Percentiles rank a stretch among this genome's conserved stretches.
Evolutionary conservation across 345 rosid species (phyloP).

Genomic region (Citrus sp.): DNA sequence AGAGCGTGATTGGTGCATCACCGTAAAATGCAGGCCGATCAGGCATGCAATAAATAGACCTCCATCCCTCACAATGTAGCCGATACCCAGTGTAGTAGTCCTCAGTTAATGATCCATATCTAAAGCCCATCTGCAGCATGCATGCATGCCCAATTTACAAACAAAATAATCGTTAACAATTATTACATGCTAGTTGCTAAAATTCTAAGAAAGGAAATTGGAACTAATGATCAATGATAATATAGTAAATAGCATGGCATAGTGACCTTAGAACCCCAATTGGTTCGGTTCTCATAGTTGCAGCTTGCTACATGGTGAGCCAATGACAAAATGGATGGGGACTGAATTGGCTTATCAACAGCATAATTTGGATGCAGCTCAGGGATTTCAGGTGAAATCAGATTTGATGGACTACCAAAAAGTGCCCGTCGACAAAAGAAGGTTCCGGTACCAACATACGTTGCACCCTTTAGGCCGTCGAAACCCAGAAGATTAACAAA

Average conservation of each 20-base stretch:
- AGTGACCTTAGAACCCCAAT: constrained; percentile 66
- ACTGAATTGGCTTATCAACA: constrained; percentile 27
- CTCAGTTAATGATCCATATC: constrained; percentile 75
- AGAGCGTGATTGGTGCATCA: constrained; percentile 43
- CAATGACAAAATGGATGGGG: constrained; percentile 22
- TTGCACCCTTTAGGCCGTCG: constrained; percentile 49
- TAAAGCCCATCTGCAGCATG: constrained; percentile 58
- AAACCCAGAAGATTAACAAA: constrained; percentile 39
- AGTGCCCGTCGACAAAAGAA: constrained; percentile 57
- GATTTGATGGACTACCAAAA: constrained; percentile 42
- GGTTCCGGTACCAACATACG: constrained; percentile 57
- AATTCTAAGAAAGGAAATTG: no score
- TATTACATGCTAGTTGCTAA: no score
- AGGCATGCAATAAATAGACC: constrained; percentile 51
- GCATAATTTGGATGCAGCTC: constrained; percentile 28
- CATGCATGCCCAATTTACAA: constrained; percentile 2
- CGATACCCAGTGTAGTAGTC: constrained; percentile 57
- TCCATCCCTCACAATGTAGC: constrained; percentile 74
- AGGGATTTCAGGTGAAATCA: constrained; percentile 28
- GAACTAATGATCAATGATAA: no score
- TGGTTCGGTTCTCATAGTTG: constrained; percentile 45
- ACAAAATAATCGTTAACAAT: background rate
- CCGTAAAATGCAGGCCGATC: constrained; percentile 58
- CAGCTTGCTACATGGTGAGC: constrained; percentile 56
- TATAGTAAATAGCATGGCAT: no score